Base-by-base conservation (phyloP, 768 basidiomycete species). In the Calocera viscosa region DNA sequence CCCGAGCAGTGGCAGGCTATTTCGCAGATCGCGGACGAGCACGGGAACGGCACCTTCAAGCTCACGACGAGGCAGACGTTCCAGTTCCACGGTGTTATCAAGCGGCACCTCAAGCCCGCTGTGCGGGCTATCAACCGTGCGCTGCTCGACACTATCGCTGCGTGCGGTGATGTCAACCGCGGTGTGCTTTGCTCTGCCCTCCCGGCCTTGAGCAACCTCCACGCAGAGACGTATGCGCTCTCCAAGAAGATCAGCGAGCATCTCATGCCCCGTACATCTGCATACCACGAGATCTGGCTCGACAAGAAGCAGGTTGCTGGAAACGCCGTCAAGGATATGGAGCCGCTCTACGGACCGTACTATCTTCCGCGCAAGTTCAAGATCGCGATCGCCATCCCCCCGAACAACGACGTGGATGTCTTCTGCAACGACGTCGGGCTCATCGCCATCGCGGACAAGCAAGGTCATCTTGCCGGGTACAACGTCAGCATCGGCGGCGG, bases 61-160 rank as follows among this genome's bases (percentile, higher is more conserved):
- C 87, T 99, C 70, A 99, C 96, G 60, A 99, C 96, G 35, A 83
- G 96, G 69, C 86, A 93, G 76, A 99, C 96, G 11, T 99, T 98
- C 88, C 96, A 99, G 78, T 98, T 96, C 83, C 96, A 99, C 76
- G 96, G 96, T 66, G 91, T 99, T 72, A 92, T 99, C 80, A 99
- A 99, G 81, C 83, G 83, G 69, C 93, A 99, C 75, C 78, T 99
- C 76, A 98, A 98, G 78, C 87, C 90, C 33, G 90, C 94, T 19
- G 97, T 99, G 70, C 94, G 96, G 78, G 91, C 86, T 66, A 98
- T 98, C 76, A 99, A 99, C 78, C 82, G 86, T 64, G 86, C 82
- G 26, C 74, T 97, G 71, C 80, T 99, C 67, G 96, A 99, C 76
- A 97, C 96, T 1, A 85, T 99, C 68, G 96, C 95, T 63, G 96